Percentiles rank a stretch among this genome's conserved stretches.
phyloP scores from a whole-genome alignment of 2,329 filamentous ascomycete species.

The Colletotrichum sp. region DNA sequence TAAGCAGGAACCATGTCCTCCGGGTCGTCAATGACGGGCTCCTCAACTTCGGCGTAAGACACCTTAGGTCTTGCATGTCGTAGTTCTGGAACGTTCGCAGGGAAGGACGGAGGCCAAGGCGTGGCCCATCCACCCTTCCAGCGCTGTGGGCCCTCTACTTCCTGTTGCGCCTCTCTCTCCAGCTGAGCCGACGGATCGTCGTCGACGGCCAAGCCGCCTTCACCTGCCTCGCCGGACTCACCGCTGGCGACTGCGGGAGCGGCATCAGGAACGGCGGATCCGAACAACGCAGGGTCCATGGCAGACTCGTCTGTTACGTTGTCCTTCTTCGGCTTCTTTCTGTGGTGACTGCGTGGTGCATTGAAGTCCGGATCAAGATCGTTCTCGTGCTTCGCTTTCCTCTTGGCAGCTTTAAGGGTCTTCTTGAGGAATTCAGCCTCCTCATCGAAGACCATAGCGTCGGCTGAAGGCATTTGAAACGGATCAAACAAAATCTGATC shows the following conservation, averaged over 20 bases:
- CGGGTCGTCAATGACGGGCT: slow-evolving; percentile 45
- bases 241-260: background rate
- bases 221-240: background rate
- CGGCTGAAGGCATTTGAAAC: slow-evolving; percentile 57
- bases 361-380: slow-evolving; percentile 61
- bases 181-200: slow-evolving; percentile 18
- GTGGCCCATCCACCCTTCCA: background rate
- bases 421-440: slow-evolving; percentile 61
- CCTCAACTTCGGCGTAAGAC: slow-evolving; percentile 56
- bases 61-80: slow-evolving; percentile 57
- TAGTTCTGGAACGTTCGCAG: slow-evolving; percentile 49
- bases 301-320: slow-evolving; percentile 30
- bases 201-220: slow-evolving; percentile 24
- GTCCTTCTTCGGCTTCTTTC: slow-evolving; percentile 45
- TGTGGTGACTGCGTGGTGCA: slow-evolving; percentile 41
- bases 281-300: slow-evolving; percentile 60
- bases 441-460: slow-evolving; percentile 46
- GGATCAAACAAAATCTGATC: slow-evolving; percentile 66
- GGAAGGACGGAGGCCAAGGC: background rate
- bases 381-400: slow-evolving; percentile 56
- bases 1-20: slow-evolving; percentile 37
- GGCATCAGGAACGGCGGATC: slow-evolving; percentile 1
- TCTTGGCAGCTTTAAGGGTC: slow-evolving; percentile 56
- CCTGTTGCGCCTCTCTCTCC: background rate
- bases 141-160: background rate